phyloP scores from a whole-genome alignment of 1,284 basidiomycete genomes.

The Ceratobasidium sp. region DNA sequence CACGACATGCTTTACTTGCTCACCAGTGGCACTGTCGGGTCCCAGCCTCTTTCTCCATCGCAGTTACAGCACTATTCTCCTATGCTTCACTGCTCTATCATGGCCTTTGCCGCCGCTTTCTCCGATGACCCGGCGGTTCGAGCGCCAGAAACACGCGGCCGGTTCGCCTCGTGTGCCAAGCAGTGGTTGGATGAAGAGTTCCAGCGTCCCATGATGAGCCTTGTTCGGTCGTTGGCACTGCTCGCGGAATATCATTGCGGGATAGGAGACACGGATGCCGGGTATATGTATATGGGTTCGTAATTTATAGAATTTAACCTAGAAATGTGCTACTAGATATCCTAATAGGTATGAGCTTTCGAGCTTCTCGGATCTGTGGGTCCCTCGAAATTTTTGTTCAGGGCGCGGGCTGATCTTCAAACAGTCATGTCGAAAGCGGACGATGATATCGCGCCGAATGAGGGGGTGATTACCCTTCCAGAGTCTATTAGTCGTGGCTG shows the following conservation, averaged over 20 bases:
- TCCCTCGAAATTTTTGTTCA: neutral
- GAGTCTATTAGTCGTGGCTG: neutral
- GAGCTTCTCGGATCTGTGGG: neutral
- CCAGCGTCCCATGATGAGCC: neutral
- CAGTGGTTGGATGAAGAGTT: neutral
- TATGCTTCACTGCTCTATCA: slow-evolving; percentile 9
- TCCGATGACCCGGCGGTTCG: slow-evolving; percentile 9
- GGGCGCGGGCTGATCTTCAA: neutral
- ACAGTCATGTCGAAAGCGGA: neutral
- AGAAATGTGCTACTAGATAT: neutral
- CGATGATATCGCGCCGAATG: no score
- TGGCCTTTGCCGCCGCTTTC: slow-evolving; percentile 3
- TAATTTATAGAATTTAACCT: neutral
- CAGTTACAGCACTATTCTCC: slow-evolving; percentile 6
- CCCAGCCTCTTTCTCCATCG: neutral
- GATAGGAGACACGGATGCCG: neutral
- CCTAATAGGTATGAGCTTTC: neutral
- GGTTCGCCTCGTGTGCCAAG: neutral
- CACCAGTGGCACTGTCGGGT: neutral
- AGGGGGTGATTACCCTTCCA: neutral
- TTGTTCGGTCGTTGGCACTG: slow-evolving; percentile 1
- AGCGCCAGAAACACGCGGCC: neutral
- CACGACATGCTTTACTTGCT: slow-evolving; percentile 23
- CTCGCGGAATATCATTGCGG: slow-evolving; percentile 32
- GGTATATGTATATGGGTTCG: slow-evolving; percentile 31